Evolutionary conservation across 495 filamentous ascomycete species (phyloP), one percentile per base, ranked within the genome.

Genomic region (Xylona heveae): DNA sequence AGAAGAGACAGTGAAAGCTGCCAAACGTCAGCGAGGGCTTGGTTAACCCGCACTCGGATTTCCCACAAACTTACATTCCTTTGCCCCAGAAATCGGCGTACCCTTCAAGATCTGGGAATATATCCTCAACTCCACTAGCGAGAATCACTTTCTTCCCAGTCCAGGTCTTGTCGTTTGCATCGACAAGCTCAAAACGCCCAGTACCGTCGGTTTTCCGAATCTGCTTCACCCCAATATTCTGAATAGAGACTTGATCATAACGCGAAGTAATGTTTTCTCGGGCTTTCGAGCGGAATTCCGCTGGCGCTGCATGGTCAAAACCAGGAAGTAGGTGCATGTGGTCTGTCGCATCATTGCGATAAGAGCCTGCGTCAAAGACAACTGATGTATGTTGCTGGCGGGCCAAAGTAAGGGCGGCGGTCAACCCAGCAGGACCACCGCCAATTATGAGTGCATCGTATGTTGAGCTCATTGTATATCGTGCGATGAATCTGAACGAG

Each of bases 401-500:
- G 0, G 56, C 56, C 1, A 75, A 52, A 5, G 41, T 46, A 5
- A 44, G 21, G 3, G 66, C 67, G 4, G 49, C 46, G 1, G 58
- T 41, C 2, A 75, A 52, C 6, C 68, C 70, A 6, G 63, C 61
- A 4, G 66, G 64, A 2, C 68, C 69, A 22, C 45, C 57, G 40
- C 68, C 68, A 21, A 73, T 52, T 42, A 75, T 62, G 6, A 71
- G 47, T 28, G 49, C 55, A 38, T 71, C 67, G 41, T 48, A 47
- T 16, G n/a, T 19, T 17, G 37, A 23, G 30, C 13, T 21, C 30
- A 32, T 32, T n/a, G n/a, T n/a, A n/a, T n/a, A n/a, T n/a, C n/a
- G n/a, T n/a, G n/a, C n/a, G n/a, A n/a, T n/a, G n/a, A n/a, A n/a
- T n/a, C n/a, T n/a, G n/a, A n/a, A n/a, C n/a, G n/a, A n/a, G n/a